Percentiles rank a stretch among this genome's conserved stretches.
These are phyloP conservation scores for Trametes gibbosa DNA, from an alignment of 768 basidiomycete species.

Conservation along the genomic window DNA sequence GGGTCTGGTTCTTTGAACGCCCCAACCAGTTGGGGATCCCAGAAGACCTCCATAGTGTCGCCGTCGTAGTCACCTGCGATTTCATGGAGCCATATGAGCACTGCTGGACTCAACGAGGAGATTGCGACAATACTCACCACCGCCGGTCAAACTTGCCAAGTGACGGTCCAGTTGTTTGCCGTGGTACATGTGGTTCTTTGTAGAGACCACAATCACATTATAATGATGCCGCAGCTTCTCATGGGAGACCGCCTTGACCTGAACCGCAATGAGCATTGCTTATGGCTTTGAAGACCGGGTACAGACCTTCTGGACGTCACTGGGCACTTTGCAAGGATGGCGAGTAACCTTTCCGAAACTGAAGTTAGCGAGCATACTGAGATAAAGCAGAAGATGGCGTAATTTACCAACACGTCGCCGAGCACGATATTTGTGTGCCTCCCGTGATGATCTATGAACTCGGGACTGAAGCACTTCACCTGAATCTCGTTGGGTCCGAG, in stretches of 20 bases:
- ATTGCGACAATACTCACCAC: conserved; percentile 40
- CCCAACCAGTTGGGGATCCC: conserved; percentile 53
- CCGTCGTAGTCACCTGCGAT: conserved; percentile 68
- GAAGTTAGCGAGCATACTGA: not conserved
- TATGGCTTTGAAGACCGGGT: not conserved
- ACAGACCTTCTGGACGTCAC: conserved; percentile 60
- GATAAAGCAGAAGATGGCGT: not conserved
- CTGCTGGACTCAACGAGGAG: not conserved
- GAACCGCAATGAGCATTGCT: not conserved
- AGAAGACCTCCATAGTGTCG: conserved; percentile 57
- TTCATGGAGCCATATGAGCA: not conserved
- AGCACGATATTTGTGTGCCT: conserved; percentile 46
- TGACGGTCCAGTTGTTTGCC: conserved; percentile 33
- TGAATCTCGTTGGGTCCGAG: conserved; percentile 56
- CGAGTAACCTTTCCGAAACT: conserved; percentile 45
- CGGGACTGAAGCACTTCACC: conserved; percentile 46
- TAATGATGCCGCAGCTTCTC: conserved; percentile 45
- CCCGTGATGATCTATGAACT: conserved; percentile 42
- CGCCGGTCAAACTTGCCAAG: conserved; percentile 51
- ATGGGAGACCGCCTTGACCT: conserved; percentile 58
- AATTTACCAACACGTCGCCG: conserved; percentile 53
- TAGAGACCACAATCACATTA: conserved; percentile 52
- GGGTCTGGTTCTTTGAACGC: conserved; percentile 53
- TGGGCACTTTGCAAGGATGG: conserved; percentile 70
- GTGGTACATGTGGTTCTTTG: conserved; percentile 26